Base-by-base conservation (phyloP, 306 rosid species). In the Lathyrus tuberosus region DNA sequence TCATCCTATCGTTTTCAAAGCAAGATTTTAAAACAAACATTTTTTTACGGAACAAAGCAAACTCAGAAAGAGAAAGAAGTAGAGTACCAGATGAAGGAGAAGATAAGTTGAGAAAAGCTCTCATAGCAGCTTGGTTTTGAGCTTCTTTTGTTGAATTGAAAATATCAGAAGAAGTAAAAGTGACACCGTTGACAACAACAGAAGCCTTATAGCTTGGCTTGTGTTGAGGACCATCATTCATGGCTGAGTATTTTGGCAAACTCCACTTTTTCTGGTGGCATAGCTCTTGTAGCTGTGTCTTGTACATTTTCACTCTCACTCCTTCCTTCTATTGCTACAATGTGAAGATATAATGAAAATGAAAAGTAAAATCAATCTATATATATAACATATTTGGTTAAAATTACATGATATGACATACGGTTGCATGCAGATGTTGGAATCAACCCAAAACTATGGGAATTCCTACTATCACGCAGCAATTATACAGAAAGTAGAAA, bases 201-300 rank as follows among this genome's bases (percentile, higher is more conserved):
- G 86, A 73, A 3, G 90, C 88, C 26, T 77, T 71, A 73, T 86
- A 88, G 52, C 71, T 71, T 52, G 89, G 88, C 11, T 67, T 42
- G 69, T 91, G 92, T 30, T 77, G 88, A 3, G 68, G 88, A 64
- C 95, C 95, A 13, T 80, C 78, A 69, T 83, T 81, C 65, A 71
- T 51, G 38, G 74, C 5, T 0, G 82, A 67, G 73, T 91, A 88
- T 12, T 18, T 72, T 0, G 95, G 92, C 68, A 84, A 65, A 33
- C 49, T 66, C 89, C 88, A 86, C 5, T 28, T 40, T 69, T 76
- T 86, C 70, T 67, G 54, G 12, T 88, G 95, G 76, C 97, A 88
- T 1, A 91, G 59, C 53, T 86, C 87, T 37, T 91, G 92, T 66
- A 91, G 66, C 84, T 59, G 80, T 1, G 77, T 44, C 86, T 86